These are phyloP conservation scores for Forsythia viridissima DNA, from an alignment of 257 asterid species.

Conservation along the genomic window DNA sequence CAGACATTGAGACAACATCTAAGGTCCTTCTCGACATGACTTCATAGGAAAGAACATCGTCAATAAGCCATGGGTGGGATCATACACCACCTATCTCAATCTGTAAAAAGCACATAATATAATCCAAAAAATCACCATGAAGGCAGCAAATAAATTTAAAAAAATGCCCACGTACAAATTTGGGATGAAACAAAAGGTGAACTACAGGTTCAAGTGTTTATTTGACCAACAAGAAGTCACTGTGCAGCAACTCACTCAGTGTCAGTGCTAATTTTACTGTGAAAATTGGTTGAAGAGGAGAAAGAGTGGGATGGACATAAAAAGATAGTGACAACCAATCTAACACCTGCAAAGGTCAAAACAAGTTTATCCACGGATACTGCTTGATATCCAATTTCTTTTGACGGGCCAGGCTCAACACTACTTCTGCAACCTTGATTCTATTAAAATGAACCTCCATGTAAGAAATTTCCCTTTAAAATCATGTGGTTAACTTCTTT, in stretches of 20 bases:
- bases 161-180: not conserved
- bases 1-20: not conserved
- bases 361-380: not conserved
- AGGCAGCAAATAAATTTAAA: not conserved
- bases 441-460: not conserved
- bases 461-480: not conserved
- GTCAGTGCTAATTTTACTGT: not conserved
- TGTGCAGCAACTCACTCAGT: not conserved
- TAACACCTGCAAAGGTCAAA: not conserved
- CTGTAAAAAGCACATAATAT: not conserved
- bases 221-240: not conserved
- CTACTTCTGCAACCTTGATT: not conserved
- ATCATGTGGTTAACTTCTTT: not conserved
- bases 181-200: not conserved
- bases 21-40: not conserved
- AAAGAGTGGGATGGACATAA: not conserved
- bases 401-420: not conserved
- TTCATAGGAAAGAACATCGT: not conserved
- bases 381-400: not conserved
- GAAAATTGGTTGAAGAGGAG: not conserved
- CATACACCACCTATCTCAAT: not conserved
- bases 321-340: not conserved
- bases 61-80: not conserved
- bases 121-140: not conserved
- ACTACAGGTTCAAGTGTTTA: not conserved